Evolutionary conservation across 73 alveolate species (phyloP).

Genomic region (Paramecium bursaria): DNA sequence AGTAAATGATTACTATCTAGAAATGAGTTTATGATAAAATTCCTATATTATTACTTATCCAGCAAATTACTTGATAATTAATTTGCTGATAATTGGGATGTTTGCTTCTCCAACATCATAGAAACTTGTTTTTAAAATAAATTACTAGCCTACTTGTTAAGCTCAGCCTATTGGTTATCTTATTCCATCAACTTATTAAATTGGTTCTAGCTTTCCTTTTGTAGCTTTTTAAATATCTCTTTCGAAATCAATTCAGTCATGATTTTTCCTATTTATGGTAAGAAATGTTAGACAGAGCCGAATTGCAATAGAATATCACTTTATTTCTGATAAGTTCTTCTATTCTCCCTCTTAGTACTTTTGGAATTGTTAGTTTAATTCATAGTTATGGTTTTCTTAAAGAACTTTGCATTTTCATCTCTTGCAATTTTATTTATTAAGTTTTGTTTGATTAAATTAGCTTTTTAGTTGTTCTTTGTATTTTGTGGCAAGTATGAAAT

Average conservation of each 20-base stretch:
- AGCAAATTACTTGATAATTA: slow-evolving; percentile 23
- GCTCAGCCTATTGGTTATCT: background rate
- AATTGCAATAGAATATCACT: slow-evolving; percentile 37
- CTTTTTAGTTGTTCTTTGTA: background rate
- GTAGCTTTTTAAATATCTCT: slow-evolving; percentile 37
- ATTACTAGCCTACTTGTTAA: slow-evolving; percentile 35
- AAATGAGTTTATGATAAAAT: slow-evolving; percentile 14
- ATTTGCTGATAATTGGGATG: background rate
- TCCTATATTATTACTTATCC: slow-evolving; percentile 50
- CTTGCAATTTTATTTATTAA: slow-evolving; percentile 19
- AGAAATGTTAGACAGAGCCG: slow-evolving; percentile 29
- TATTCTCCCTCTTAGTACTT: background rate
- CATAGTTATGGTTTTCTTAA: slow-evolving; percentile 40
- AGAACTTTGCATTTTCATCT: slow-evolving; percentile 58
- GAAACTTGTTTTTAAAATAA: slow-evolving; percentile 30
- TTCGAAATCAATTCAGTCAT: slow-evolving; percentile 32
- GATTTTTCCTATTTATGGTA: slow-evolving; percentile 32
- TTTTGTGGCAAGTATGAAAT: background rate
- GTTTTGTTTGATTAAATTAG: background rate
- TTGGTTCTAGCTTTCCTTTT: slow-evolving; percentile 27
- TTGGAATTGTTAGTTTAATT: background rate
- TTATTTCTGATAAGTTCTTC: slow-evolving; percentile 44
- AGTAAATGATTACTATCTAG: slow-evolving; percentile 11
- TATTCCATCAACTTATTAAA: slow-evolving; percentile 28
- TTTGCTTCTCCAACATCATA: slow-evolving; percentile 3